A percentile compares a stretch with the other conserved stretches of the same genome.
phyloP scores from a whole-genome alignment of 2,329 filamentous ascomycete genomes.

The Pseudogymnoascus sp. region DNA sequence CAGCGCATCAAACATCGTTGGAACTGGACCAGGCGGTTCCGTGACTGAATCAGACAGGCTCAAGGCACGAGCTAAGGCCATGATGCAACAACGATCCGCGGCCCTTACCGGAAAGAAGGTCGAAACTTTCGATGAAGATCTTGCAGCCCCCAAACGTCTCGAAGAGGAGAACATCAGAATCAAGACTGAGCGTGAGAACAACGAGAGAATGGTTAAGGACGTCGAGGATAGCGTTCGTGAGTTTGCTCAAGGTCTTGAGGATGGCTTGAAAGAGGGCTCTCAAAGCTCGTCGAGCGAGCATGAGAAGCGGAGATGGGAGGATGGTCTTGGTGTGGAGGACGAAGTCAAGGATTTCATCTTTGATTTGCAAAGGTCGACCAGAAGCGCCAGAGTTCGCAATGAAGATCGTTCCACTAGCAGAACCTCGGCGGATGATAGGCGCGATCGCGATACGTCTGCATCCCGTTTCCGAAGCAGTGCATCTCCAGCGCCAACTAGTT shows the following conservation, averaged over 20 bases:
- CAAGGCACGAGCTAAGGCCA: constrained; percentile 90
- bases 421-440: constrained; percentile 28
- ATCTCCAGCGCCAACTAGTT: constrained; percentile 37
- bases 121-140: constrained; percentile 61
- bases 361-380: constrained; percentile 81
- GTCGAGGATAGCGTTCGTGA: constrained; percentile 94
- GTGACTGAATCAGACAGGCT: constrained; percentile 91
- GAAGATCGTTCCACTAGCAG: constrained; percentile 47
- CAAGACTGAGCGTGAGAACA: constrained; percentile 80
- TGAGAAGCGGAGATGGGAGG: constrained; percentile 90
- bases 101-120: constrained; percentile 81
- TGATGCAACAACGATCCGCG: constrained; percentile 97
- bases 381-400: constrained; percentile 60
- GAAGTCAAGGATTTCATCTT: constrained; percentile 98
- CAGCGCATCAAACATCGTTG: constrained; percentile 73
- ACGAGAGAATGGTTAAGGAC: constrained; percentile 93
- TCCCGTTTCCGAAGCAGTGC: constrained; percentile 31
- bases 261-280: constrained; percentile 74
- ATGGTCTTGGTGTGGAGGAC: constrained; percentile 91
- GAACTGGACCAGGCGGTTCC: constrained; percentile 82
- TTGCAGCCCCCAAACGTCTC: constrained; percentile 72
- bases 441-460: constrained; percentile 20
- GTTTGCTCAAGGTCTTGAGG: constrained; percentile 77
- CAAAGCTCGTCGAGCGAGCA: constrained; percentile 75
- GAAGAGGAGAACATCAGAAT: constrained; percentile 82